Evolutionary conservation across 2,329 filamentous ascomycete genomes (phyloP), one percentile per base, ranked within the genome.

Genomic region (Bipolaris cookei): DNA sequence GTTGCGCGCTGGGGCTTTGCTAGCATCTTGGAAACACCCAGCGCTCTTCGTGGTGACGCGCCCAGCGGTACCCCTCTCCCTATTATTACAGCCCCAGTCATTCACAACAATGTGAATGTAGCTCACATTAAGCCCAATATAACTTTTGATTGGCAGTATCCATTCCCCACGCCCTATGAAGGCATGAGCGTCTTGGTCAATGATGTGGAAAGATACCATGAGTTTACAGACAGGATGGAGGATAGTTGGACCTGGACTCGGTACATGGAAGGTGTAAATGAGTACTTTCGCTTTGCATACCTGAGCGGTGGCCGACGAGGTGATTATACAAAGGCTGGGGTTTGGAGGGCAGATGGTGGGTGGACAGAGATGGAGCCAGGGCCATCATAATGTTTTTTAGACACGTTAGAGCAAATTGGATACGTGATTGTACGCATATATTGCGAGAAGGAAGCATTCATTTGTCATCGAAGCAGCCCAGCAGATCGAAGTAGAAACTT

Each of bases 1-100:
- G 87, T 96, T 58, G 94, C 93, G 3, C 85, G 94, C 41, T 98
- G 95, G 95, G 93, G 93, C 0, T 99, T 96, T 74, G 93, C 92
- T 60, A 84, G 90, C 1, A 86, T 99, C 44, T 84, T 99, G 14
- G 89, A 99, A 77, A 98, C 95, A 0, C 86, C 90, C 0, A 83
- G 77, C 0, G 87, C 88, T 0, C 78, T 99, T 21, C 87, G 87
- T 51, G 87, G 79, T 30, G 80, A 82, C 41, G 77, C 76, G 0
- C 77, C 77, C n/a, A 66, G 78, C 21, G 86, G 86, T 10, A 87
- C 86, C 0, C 77, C 85, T 0, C 81, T 95, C 1, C 91, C 81
- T 2, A 38, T 67, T 1, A 72, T 83, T 30, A 62, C 68, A 2
- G 63, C 72, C 1, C 72, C 75, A 0, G 74, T 77, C 37, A 78